phyloP scores from a whole-genome alignment of 2,329 filamentous ascomycete genomes.

The Gremmenia infestans region DNA sequence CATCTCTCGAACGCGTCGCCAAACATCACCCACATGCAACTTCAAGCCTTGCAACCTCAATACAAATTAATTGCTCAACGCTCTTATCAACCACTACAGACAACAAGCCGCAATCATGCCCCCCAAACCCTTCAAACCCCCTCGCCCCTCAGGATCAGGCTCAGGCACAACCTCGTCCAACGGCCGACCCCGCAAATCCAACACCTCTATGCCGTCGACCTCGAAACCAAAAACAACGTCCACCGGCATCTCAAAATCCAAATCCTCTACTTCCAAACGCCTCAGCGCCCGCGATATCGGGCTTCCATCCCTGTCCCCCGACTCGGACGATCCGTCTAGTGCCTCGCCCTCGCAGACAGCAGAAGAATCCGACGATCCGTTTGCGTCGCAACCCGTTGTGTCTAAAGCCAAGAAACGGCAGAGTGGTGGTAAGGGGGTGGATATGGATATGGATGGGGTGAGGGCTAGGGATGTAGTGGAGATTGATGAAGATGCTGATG shows the following conservation, averaged over 20 bases:
- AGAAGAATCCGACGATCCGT: constrained; percentile 10
- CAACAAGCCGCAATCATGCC: constrained; percentile 19
- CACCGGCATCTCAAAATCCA: constrained; percentile 6
- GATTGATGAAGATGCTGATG: not conserved
- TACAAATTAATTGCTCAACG: not conserved
- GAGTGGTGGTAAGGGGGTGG: not conserved
- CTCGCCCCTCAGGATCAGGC: constrained; percentile 15
- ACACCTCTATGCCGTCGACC: not conserved
- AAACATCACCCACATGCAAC: not conserved
- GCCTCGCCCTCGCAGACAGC: not conserved
- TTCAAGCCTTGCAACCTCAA: not conserved
- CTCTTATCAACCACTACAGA: not conserved
- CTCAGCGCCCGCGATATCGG: not conserved
- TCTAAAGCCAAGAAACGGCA: not conserved
- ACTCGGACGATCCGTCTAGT: not conserved
- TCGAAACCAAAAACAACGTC: constrained; percentile 2
- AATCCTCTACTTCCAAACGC: not conserved
- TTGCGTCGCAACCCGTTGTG: constrained; percentile 1
- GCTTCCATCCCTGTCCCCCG: not conserved
- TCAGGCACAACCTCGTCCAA: not conserved
- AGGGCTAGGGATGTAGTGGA: no score
- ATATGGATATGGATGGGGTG: not conserved
- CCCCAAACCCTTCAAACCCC: constrained; percentile 31
- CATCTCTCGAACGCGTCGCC: not conserved
- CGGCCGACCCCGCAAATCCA: constrained; percentile 3